Evolutionary conservation across 1,284 basidiomycete genomes (phyloP).

Genomic region (Phylloporus sp.): DNA sequence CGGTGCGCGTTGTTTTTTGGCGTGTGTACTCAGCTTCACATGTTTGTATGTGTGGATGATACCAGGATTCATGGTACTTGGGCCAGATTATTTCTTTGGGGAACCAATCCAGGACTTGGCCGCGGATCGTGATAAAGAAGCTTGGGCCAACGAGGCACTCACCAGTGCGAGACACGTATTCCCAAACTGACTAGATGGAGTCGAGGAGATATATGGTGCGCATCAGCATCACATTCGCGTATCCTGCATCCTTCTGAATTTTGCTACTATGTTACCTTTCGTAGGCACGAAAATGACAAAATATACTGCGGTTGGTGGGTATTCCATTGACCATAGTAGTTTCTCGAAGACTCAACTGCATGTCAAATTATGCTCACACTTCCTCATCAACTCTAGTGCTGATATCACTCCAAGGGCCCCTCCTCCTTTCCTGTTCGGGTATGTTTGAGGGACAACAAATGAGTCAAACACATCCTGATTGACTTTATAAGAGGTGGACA

Average conservation of each 20-base stretch:
- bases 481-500: neutral
- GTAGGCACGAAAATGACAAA: conserved; percentile 31
- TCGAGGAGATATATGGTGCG: conserved; percentile 27
- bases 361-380: neutral
- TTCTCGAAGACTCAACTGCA: no score
- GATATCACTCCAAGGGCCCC: neutral
- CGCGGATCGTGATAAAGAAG: conserved; percentile 13
- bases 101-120: conserved; percentile 16
- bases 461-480: neutral
- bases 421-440: neutral
- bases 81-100: conserved; percentile 42
- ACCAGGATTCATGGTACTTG: conserved; percentile 37
- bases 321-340: no score
- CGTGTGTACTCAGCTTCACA: neutral
- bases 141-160: conserved; percentile 23
- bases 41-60: neutral
- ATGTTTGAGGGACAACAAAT: neutral
- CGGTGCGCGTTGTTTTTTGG: conserved; percentile 39
- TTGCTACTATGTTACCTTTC: neutral
- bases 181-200: conserved; percentile 33
- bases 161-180: conserved; percentile 23
- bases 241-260: neutral
- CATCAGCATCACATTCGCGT: neutral
- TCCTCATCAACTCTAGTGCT: neutral
- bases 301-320: conserved; percentile 47